Conservation (phyloP, 2,329 filamentous ascomycete species). For the Fusarium proliferatum region DNA sequence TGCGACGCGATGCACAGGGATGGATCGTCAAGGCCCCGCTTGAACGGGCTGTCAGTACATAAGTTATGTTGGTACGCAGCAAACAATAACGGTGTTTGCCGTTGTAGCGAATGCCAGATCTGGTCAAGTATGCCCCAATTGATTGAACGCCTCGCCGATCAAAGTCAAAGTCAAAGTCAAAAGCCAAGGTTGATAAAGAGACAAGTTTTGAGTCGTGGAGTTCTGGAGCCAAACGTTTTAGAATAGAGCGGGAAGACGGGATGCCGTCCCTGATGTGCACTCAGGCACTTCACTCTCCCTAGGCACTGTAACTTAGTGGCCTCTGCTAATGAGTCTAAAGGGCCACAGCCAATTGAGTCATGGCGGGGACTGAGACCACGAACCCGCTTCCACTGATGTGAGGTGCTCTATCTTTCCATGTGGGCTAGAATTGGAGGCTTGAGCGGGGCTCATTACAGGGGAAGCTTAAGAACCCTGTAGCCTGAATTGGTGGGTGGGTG, state of each 20-base stretch:
- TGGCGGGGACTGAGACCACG: neutral
- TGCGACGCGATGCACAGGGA: conserved; percentile 20
- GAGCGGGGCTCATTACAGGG: neutral
- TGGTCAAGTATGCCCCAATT: neutral
- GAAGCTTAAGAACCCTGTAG: neutral
- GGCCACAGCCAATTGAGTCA: neutral
- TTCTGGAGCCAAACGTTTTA: conserved; percentile 14
- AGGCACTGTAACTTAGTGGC: neutral
- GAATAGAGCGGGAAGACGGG: conserved; percentile 3
- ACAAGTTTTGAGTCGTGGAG: conserved; percentile 10
- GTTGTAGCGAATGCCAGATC: neutral
- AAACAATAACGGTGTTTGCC: conserved; percentile 2
- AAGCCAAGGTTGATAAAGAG: neutral
- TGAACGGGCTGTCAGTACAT: conserved; percentile 25
- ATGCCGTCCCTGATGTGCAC: conserved; percentile 14
- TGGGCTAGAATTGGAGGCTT: neutral
- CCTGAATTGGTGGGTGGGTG: neutral
- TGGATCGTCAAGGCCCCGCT: conserved; percentile 28
- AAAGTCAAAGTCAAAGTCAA: neutral
- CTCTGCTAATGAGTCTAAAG: neutral
- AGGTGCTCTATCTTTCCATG: neutral
- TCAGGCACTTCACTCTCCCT: neutral
- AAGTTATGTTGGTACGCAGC: neutral
- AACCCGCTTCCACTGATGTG: conserved; percentile 1
- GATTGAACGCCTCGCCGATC: neutral